phyloP scores from a whole-genome alignment of 2,329 filamentous ascomycete species.

The Salinomyces thailandicus region DNA sequence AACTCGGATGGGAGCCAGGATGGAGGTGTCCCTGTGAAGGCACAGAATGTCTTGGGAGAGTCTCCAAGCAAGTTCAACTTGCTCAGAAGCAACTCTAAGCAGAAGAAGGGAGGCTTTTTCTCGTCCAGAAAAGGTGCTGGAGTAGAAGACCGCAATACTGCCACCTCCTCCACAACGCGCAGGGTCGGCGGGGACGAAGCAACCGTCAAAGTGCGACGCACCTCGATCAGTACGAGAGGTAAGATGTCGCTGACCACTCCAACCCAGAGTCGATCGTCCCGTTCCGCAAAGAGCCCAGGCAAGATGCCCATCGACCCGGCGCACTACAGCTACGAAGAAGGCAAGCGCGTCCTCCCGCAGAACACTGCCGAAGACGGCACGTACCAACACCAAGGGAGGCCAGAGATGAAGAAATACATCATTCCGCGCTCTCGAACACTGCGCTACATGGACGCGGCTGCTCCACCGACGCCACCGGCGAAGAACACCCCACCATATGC shows the following conservation, averaged over 20 bases:
- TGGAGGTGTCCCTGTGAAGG: conserved; percentile 22
- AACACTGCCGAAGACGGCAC: conserved; percentile 6
- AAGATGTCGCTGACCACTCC: background rate
- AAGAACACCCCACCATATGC: conserved; percentile 33
- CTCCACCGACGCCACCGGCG: conserved; percentile 33
- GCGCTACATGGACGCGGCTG: conserved; percentile 18
- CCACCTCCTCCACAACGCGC: background rate
- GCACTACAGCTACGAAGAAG: conserved; percentile 7
- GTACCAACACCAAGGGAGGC: conserved; percentile 4
- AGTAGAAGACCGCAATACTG: background rate
- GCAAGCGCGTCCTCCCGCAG: conserved; percentile 10
- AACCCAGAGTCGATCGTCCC: conserved; percentile 1
- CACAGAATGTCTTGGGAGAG: conserved; percentile 28
- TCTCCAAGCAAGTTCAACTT: conserved; percentile 11
- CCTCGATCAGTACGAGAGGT: background rate
- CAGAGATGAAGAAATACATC: conserved; percentile 4
- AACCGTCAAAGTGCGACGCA: background rate
- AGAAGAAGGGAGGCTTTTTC: conserved; percentile 9
- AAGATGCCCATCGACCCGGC: conserved; percentile 10
- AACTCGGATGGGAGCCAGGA: conserved; percentile 4
- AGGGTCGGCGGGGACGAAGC: conserved; percentile 2
- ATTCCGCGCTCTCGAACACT: conserved; percentile 19
- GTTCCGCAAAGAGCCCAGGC: conserved; percentile 7
- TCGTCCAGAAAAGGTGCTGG: conserved; percentile 6
- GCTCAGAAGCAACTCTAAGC: conserved; percentile 22